Evolutionary conservation across 495 filamentous ascomycete species (phyloP).

Genomic region (Hypoxylon trugodes): DNA sequence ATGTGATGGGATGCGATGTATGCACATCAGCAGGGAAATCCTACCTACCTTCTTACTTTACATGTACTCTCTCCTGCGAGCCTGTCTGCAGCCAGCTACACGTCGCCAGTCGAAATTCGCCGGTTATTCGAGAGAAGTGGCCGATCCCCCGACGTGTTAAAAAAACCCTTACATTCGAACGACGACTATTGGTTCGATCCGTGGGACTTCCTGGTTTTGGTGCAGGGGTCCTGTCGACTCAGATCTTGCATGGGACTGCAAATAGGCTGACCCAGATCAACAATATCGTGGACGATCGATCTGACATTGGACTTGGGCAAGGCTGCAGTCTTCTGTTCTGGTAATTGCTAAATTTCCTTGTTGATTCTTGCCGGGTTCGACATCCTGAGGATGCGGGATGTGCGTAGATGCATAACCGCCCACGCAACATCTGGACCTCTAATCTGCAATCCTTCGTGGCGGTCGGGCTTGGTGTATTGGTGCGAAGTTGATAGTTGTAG

Average conservation of each 20-base stretch:
- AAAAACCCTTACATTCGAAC: background rate
- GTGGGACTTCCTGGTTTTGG: background rate
- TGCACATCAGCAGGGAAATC: background rate
- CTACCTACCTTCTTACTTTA: no score
- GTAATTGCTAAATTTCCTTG: background rate
- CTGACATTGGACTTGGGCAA: background rate
- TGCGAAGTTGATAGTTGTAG: background rate
- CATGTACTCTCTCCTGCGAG: no score
- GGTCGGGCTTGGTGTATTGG: background rate
- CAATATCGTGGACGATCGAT: background rate
- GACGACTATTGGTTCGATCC: background rate
- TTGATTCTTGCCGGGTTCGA: background rate
- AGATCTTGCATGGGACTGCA: constrained; percentile 14
- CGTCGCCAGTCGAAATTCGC: background rate
- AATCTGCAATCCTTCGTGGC: background rate
- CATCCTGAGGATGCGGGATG: background rate
- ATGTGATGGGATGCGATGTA: background rate
- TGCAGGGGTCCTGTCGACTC: background rate
- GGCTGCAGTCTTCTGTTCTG: background rate
- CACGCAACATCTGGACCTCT: background rate
- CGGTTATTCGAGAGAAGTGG: background rate
- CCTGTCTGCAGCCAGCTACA: background rate
- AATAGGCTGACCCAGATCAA: background rate
- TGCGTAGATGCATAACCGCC: background rate
- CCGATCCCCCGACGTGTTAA: background rate